A percentile compares a stretch with the other conserved stretches of the same genome.
Evolutionary conservation across 148 eudicot genomes (phyloP).

Genomic region (Chenopodium berlandieri): DNA sequence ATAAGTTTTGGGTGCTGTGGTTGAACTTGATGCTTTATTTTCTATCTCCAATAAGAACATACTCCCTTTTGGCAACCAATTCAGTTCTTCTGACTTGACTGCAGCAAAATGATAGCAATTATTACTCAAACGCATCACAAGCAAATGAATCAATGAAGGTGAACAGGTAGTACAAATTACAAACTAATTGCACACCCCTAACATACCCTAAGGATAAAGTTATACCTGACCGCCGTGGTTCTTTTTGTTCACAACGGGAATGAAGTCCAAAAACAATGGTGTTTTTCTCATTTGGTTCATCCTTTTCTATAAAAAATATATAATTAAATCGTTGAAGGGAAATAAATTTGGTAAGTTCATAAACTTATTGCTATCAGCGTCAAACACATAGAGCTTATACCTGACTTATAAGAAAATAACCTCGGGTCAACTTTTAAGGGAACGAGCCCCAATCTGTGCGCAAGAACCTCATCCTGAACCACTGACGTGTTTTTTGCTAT

Average conservation of each 20-base stretch:
- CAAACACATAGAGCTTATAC: slow-evolving; percentile 32
- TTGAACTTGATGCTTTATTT: slow-evolving; percentile 41
- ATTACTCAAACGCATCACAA: slow-evolving; percentile 5
- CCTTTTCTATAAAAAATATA: slow-evolving; percentile 54
- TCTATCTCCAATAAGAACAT: slow-evolving; percentile 52
- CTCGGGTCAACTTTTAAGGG: slow-evolving; percentile 92
- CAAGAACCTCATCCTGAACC: slow-evolving; percentile 90
- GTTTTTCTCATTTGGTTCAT: slow-evolving; percentile 86
- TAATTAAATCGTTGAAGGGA: slow-evolving; percentile 7
- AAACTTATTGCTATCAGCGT: neutral
- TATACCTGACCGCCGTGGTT: slow-evolving; percentile 63
- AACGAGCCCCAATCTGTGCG: slow-evolving; percentile 92
- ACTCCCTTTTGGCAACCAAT: slow-evolving; percentile 86
- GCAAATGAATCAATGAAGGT: slow-evolving; percentile 6
- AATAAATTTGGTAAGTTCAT: neutral
- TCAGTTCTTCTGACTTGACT: slow-evolving; percentile 70
- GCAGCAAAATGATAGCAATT: slow-evolving; percentile 17
- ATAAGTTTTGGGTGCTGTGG: slow-evolving; percentile 62
- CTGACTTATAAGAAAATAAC: slow-evolving; percentile 81
- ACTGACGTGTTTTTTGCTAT: slow-evolving; percentile 83
- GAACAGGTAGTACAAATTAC: neutral
- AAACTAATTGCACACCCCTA: neutral
- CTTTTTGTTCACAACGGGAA: slow-evolving; percentile 48
- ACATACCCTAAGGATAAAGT: slow-evolving; percentile 1
- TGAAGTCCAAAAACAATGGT: slow-evolving; percentile 92